Base-by-base conservation (phyloP, 2,329 filamentous ascomycete species). In the Trichoderma hamatum region DNA sequence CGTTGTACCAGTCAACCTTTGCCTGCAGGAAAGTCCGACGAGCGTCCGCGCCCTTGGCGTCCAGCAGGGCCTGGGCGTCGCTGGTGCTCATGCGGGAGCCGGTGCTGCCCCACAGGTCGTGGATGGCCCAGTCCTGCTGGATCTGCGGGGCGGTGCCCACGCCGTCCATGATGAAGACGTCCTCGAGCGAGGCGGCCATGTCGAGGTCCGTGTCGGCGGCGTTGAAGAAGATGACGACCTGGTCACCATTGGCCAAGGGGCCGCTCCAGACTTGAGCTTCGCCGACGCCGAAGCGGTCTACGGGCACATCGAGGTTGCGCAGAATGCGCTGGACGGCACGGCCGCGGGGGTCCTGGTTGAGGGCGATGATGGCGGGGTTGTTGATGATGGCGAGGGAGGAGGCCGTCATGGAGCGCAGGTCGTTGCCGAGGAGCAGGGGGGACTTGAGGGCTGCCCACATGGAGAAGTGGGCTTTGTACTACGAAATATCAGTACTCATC, bases 361-460 rank as follows among this genome's bases (percentile, higher is more conserved):
- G 71, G n/a, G 69, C 73, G 21, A 74, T 72, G 70, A 74, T 71
- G 67, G 70, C 73, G 30, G 70, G 71, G 70, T 74, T 74, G 67
- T 73, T 73, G 5, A 73, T 46, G 54, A 74, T 73, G 66, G 69
- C 67, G 30, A 74, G 70, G 10, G 73, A 59, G 6, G 68, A 55
- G 55, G 71, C 67, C 51, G 67, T 63, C 58, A 74, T 70, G 24
- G 68, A 64, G 74, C 75, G 73, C 19, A 83, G 73, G 49, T 80
- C 78, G 1, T 80, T 78, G 7, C 81, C 80, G 59, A 83, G 80
- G 34, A 83, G 80, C 3, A 84, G 74, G 14, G 82, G 81, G 0
- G 80, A 82, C 71, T 83, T 83, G 58, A 83, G 78, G 60, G 82
- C 81, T 0, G 82, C 80, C 81, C 81, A 84, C 72, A 83, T 80